Conservation (phyloP, 2,329 filamentous ascomycete genomes). For the Zelopaecilomyces penicillatus region DNA sequence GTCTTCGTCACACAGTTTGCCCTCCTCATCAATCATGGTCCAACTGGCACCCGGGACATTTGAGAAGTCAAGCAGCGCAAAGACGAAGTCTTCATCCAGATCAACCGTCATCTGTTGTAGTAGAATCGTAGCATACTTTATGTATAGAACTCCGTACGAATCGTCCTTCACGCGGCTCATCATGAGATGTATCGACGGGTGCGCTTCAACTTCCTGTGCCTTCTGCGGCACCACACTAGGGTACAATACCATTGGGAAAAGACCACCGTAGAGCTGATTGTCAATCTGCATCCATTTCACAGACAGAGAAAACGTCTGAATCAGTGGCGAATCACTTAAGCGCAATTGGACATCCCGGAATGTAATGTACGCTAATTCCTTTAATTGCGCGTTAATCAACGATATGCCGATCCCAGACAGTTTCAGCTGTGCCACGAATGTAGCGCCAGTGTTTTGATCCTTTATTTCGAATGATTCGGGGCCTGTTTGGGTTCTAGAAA, state of each 20-base stretch:
- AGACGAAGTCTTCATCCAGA: constrained; percentile 96
- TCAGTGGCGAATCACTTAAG: constrained; percentile 85
- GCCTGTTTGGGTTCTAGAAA: constrained; percentile 39
- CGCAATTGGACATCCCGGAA: constrained; percentile 85
- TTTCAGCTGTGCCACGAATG: constrained; percentile 80
- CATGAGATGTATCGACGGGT: constrained; percentile 88
- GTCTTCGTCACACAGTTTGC: constrained; percentile 78
- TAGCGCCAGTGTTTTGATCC: constrained; percentile 77
- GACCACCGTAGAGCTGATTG: constrained; percentile 95
- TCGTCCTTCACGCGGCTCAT: constrained; percentile 95
- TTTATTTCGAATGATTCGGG: constrained; percentile 79
- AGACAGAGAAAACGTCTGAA: constrained; percentile 82
- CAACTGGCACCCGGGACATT: constrained; percentile 87
- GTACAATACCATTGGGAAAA: constrained; percentile 95
- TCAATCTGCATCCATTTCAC: constrained; percentile 99
- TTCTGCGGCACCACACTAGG: constrained; percentile 97
- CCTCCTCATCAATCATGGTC: constrained; percentile 59
- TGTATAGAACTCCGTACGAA: constrained; percentile 93
- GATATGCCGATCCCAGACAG: constrained; percentile 89
- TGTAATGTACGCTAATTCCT: constrained; percentile 87
- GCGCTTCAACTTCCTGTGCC: constrained; percentile 89
- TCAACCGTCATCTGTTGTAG: constrained; percentile 98
- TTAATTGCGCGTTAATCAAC: constrained; percentile 83
- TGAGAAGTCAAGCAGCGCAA: constrained; percentile 87
- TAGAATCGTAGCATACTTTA: constrained; percentile 93